phyloP scores from a whole-genome alignment of 495 filamentous ascomycete genomes.

The Aspergillus wentii region DNA sequence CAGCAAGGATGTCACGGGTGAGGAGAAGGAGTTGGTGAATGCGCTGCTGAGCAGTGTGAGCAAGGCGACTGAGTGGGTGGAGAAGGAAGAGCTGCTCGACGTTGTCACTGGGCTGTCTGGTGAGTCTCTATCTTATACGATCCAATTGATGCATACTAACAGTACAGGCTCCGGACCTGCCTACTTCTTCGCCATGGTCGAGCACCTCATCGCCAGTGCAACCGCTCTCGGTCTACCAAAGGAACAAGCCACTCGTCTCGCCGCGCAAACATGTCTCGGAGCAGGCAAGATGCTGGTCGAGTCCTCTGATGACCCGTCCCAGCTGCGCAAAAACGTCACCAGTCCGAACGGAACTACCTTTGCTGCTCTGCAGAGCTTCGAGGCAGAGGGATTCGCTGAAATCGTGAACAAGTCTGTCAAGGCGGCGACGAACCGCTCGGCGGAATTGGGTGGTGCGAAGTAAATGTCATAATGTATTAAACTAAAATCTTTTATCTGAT shows the following conservation, averaged over 20 bases:
- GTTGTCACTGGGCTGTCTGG: slow-evolving; percentile 39
- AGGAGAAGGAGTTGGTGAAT: slow-evolving; percentile 33
- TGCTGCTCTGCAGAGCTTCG: slow-evolving; percentile 34
- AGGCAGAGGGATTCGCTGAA: slow-evolving; percentile 26
- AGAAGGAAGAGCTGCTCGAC: slow-evolving; percentile 34
- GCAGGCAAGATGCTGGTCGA: slow-evolving; percentile 38
- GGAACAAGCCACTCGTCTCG: slow-evolving; percentile 37
- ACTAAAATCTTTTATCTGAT: too few species aligned
- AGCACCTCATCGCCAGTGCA: slow-evolving; percentile 34
- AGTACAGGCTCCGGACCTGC: slow-evolving; percentile 34
- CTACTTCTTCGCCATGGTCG: slow-evolving; percentile 44
- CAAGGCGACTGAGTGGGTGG: slow-evolving; percentile 38
- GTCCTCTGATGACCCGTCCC: slow-evolving; percentile 27
- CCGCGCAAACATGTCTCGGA: slow-evolving; percentile 37
- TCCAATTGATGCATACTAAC: not conserved
- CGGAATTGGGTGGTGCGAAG: slow-evolving; percentile 36
- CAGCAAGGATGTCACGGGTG: slow-evolving; percentile 20
- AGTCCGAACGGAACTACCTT: slow-evolving; percentile 40
- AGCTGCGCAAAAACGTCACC: slow-evolving; percentile 40
- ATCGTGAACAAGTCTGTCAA: slow-evolving; percentile 35
- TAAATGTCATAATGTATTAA: too few species aligned
- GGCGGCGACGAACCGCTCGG: slow-evolving; percentile 30
- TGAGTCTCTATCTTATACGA: slow-evolving; percentile 10
- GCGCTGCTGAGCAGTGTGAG: slow-evolving; percentile 31
- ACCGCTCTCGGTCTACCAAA: slow-evolving; percentile 29